A percentile compares a stretch with the other conserved stretches of the same genome.
Conservation (phyloP, 495 filamentous ascomycete species). For the Penicillium pulvis region DNA sequence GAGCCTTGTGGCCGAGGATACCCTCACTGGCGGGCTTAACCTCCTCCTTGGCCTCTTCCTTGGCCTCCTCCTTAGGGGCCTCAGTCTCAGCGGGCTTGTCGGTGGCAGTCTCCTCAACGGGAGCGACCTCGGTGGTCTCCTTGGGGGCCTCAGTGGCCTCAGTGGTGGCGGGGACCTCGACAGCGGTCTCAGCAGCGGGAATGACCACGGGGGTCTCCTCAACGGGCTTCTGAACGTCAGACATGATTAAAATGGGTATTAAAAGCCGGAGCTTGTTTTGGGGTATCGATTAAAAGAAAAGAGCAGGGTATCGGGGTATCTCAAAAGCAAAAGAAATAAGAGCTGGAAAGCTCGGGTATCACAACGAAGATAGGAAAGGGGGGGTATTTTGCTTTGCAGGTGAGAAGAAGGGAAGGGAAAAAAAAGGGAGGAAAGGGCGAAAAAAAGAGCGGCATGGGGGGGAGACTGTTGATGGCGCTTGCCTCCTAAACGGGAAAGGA, state of each 20-base stretch:
- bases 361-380: slow-evolving; percentile 38
- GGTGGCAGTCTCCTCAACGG: slow-evolving; percentile 32
- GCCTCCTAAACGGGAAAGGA: slow-evolving; percentile 37
- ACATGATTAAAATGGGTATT: slow-evolving; percentile 47
- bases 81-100: slow-evolving; percentile 54
- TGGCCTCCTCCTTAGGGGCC: slow-evolving; percentile 45
- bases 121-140: slow-evolving; percentile 40
- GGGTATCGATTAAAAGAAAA: slow-evolving; percentile 37
- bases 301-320: slow-evolving; percentile 49
- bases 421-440: slow-evolving; percentile 32
- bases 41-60: slow-evolving; percentile 45
- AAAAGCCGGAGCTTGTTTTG: slow-evolving; percentile 28
- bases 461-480: slow-evolving; percentile 31
- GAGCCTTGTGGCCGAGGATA: slow-evolving; percentile 80
- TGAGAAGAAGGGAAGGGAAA: slow-evolving; percentile 30
- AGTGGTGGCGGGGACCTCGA: slow-evolving; percentile 39
- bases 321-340: slow-evolving; percentile 45
- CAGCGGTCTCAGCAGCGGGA: slow-evolving; percentile 38
- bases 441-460: slow-evolving; percentile 33
- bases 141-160: slow-evolving; percentile 40
- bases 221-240: slow-evolving; percentile 52
- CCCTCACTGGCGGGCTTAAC: slow-evolving; percentile 65
- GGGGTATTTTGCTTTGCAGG: slow-evolving; percentile 30
- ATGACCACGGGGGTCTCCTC: slow-evolving; percentile 49
- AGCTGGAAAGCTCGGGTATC: slow-evolving; percentile 52